Base-by-base conservation (phyloP, 1,284 basidiomycete species). In the Cerrena zonata region DNA sequence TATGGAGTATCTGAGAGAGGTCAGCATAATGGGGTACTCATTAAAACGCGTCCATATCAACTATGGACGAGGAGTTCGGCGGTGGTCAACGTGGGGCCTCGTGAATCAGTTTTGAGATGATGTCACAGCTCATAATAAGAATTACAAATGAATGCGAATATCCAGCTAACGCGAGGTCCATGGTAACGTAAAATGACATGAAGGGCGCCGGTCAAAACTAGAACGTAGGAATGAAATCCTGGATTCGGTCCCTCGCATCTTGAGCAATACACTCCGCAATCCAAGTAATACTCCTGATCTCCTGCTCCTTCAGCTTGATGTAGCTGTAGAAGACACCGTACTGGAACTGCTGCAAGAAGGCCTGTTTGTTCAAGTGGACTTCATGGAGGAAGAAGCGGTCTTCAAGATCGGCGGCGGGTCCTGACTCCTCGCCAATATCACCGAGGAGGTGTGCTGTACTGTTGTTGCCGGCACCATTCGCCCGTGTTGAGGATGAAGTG, bases 291-390 rank as follows among this genome's bases (percentile, higher is more conserved):
- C 92, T 97, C 60, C 96, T 76, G 57, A 99, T 94, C 75, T 99
- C 96, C 75, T 99, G 96, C 75, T 99, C 96, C 78, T 99, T 99
- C 67, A 99, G 76, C 74, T 96, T 97, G 70, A 95, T 78, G 64
- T 94, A 95, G 63, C 85, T 86, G 67, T 94, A 97, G 68, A 97
- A 97, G 36, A 94, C 83, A 30, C 86, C 89, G 62, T 88, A 87
- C 68, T 94, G 91, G 77, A 94, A 95, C 73, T 96, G 94, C 70
- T 95, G 94, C 64, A 97, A 68, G 76, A 96, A 97, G 34, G 90
- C 84, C 60, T 86, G 80, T 74, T 95, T 95, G 78, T 97, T 97
- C 56, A 94, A 71, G 59, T 91, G 84, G 12, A 98, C 94, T 68
- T 99, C 95, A 62, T 86, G 84, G 57, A 85, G 82, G 79, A 99